Conservation (phyloP, 495 filamentous ascomycete species). For the Pyrenula massariospora region DNA sequence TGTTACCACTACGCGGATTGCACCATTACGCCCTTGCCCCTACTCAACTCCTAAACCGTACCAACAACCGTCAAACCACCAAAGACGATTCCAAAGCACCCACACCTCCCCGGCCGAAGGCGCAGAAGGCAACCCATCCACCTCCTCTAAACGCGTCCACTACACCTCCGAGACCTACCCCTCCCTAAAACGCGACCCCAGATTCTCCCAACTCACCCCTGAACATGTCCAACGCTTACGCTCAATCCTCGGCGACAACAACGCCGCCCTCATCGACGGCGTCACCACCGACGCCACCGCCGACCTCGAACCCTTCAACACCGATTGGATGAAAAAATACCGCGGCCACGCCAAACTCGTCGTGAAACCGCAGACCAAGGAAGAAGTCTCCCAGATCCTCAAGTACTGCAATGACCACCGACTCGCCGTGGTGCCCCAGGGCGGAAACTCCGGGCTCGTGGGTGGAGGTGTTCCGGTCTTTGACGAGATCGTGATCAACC, state of each 20-base stretch:
- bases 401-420: slow-evolving; percentile 86
- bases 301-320: slow-evolving; percentile 88
- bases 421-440: slow-evolving; percentile 94
- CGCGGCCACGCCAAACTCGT: slow-evolving; percentile 79
- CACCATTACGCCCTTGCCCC: not conserved
- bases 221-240: slow-evolving; percentile 78
- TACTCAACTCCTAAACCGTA: not conserved
- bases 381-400: slow-evolving; percentile 78
- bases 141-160: slow-evolving; percentile 38
- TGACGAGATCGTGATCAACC: slow-evolving; percentile 92
- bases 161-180: slow-evolving; percentile 82
- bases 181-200: slow-evolving; percentile 62
- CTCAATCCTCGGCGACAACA: slow-evolving; percentile 56
- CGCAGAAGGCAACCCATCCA: not conserved
- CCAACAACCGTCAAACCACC: not conserved
- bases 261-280: slow-evolving; percentile 75
- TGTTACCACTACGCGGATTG: not conserved
- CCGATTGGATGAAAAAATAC: slow-evolving; percentile 99
- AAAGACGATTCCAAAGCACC: not conserved
- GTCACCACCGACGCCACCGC: slow-evolving; percentile 57
- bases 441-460: slow-evolving; percentile 90
- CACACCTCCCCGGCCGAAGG: not conserved
- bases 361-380: slow-evolving; percentile 68
- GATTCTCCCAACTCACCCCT: slow-evolving; percentile 53
- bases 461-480: slow-evolving; percentile 93